phyloP scores from a whole-genome alignment of 768 basidiomycete species.

The Lactarius indigo region DNA sequence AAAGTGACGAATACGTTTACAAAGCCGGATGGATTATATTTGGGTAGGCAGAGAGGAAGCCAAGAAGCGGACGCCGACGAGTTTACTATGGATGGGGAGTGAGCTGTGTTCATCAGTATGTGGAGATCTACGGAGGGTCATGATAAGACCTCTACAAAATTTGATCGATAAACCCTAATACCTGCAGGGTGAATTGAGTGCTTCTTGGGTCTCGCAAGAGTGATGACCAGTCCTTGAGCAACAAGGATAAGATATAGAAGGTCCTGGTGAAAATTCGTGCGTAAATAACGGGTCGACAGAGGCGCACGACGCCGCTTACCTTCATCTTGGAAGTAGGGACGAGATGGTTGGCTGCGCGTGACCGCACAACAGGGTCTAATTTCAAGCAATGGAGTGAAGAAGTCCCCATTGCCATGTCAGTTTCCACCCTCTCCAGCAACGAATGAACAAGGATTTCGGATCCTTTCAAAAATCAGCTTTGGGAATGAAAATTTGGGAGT shows the following conservation, averaged over 20 bases:
- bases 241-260: slow-evolving; percentile 90
- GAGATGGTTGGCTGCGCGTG: slow-evolving; percentile 74
- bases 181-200: slow-evolving; percentile 95
- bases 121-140: slow-evolving; percentile 64
- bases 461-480: slow-evolving; percentile 43
- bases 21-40: slow-evolving; percentile 86
- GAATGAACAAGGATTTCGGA: slow-evolving; percentile 79
- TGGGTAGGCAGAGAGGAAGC: slow-evolving; percentile 94
- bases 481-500: neutral
- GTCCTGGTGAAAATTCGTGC: slow-evolving; percentile 48
- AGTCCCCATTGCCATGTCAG: slow-evolving; percentile 76
- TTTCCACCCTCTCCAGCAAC: slow-evolving; percentile 64
- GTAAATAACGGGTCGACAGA: neutral
- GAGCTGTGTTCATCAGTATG: slow-evolving; percentile 86
- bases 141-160: slow-evolving; percentile 5
- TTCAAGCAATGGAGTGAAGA: slow-evolving; percentile 80
- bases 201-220: slow-evolving; percentile 83
- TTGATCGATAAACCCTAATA: slow-evolving; percentile 31
- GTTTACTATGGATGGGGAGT: slow-evolving; percentile 73
- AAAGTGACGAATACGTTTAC: slow-evolving; percentile 88
- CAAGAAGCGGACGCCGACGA: slow-evolving; percentile 82
- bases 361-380: slow-evolving; percentile 64
- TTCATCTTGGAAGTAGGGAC: slow-evolving; percentile 79
- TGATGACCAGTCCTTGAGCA: slow-evolving; percentile 72
- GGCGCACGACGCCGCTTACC: slow-evolving; percentile 37